Evolutionary conservation across 1,284 basidiomycete genomes (phyloP).

Genomic region (Boletus sp.): DNA sequence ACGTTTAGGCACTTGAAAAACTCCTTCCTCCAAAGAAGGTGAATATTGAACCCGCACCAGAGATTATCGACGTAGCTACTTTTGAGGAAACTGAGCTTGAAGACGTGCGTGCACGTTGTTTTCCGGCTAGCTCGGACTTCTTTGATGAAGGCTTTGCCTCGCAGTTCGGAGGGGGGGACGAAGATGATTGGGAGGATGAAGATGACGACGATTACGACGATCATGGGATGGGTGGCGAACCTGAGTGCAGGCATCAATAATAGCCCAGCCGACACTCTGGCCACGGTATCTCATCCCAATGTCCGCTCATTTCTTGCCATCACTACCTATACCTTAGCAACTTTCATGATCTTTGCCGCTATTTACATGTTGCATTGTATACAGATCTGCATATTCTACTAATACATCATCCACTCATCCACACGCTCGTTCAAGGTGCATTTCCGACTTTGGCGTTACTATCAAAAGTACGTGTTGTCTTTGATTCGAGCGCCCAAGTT

Average conservation of each 20-base stretch:
- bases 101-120: conserved; percentile 75
- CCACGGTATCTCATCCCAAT: conserved; percentile 8
- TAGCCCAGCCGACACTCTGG: conserved; percentile 6
- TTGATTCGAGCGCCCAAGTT: conserved; percentile 55
- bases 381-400: conserved; percentile 23
- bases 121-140: conserved; percentile 62
- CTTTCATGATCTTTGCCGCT: conserved; percentile 9
- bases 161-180: conserved; percentile 68
- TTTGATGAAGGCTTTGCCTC: conserved; percentile 66
- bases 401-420: conserved; percentile 19
- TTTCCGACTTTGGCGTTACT: conserved; percentile 36
- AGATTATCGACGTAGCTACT: conserved; percentile 64
- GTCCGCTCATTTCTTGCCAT: conserved; percentile 12
- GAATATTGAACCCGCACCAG: conserved; percentile 67
- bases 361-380: conserved; percentile 30
- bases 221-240: conserved; percentile 43
- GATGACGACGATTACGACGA: conserved; percentile 54
- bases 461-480: conserved; percentile 45
- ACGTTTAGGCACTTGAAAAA: conserved; percentile 51
- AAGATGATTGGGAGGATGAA: conserved; percentile 65
- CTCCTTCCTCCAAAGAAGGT: conserved; percentile 73
- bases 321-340: conserved; percentile 19
- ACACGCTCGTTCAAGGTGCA: conserved; percentile 11
- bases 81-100: conserved; percentile 74
- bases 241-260: conserved; percentile 67